These are phyloP conservation scores for Fusarium euwallaceae DNA, from an alignment of 2,329 filamentous ascomycete genomes.

Conservation along the genomic window DNA sequence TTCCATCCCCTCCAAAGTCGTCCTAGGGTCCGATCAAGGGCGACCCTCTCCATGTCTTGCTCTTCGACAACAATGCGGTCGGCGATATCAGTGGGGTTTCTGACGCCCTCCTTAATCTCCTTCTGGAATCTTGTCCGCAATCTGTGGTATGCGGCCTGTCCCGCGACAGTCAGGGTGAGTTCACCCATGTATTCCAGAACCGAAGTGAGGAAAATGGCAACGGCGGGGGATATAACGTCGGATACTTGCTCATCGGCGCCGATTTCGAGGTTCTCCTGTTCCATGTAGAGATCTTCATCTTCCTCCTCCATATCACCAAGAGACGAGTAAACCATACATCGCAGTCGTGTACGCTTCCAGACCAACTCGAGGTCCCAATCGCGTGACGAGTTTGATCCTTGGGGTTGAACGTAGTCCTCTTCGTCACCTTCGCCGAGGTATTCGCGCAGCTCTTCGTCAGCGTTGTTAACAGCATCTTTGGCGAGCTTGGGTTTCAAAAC, in stretches of 20 bases:
- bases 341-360: slow-evolving; percentile 92
- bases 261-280: slow-evolving; percentile 79
- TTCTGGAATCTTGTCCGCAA: slow-evolving; percentile 71
- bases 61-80: slow-evolving; percentile 88
- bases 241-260: slow-evolving; percentile 69
- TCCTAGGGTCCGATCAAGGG: slow-evolving; percentile 88
- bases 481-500: slow-evolving; percentile 92
- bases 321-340: slow-evolving; percentile 98
- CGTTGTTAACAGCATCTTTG: slow-evolving; percentile 83
- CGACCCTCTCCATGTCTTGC: slow-evolving; percentile 91
- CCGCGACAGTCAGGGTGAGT: slow-evolving; percentile 87
- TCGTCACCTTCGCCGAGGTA: slow-evolving; percentile 85
- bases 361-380: slow-evolving; percentile 92
- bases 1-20: slow-evolving; percentile 96
- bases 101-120: slow-evolving; percentile 66
- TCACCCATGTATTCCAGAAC: slow-evolving; percentile 96
- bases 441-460: slow-evolving; percentile 88
- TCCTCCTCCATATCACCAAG: slow-evolving; percentile 98
- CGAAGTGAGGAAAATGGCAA: slow-evolving; percentile 95
- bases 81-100: slow-evolving; percentile 62
- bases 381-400: slow-evolving; percentile 61
- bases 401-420: slow-evolving; percentile 74
- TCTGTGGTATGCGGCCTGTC: slow-evolving; percentile 83
- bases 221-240: slow-evolving; percentile 85
- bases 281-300: slow-evolving; percentile 90